phyloP scores from a whole-genome alignment of 495 filamentous ascomycete genomes.

The Aspergillus baeticus region DNA sequence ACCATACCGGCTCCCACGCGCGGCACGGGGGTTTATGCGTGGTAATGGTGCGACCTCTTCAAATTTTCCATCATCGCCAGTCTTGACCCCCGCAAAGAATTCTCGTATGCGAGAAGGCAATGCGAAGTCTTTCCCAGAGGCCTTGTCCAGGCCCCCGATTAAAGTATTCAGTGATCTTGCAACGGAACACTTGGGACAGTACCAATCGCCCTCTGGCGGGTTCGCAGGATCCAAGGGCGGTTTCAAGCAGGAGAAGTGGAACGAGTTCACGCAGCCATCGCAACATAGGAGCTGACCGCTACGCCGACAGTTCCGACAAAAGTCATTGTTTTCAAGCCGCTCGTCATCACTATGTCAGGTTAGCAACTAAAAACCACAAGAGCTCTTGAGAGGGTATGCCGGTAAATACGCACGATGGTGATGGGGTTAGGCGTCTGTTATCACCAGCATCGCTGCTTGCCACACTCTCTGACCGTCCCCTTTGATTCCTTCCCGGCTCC shows the following conservation, averaged over 20 bases:
- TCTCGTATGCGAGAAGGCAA: slow-evolving; percentile 68
- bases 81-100: slow-evolving; percentile 70
- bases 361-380: background rate
- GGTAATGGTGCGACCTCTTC: slow-evolving; percentile 52
- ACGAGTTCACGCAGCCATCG: slow-evolving; percentile 82
- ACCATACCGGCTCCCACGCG: slow-evolving; percentile 19
- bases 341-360: slow-evolving; percentile 25
- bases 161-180: slow-evolving; percentile 57
- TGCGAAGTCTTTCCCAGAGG: slow-evolving; percentile 69
- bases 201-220: slow-evolving; percentile 75
- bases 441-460: slow-evolving; percentile 28
- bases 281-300: slow-evolving; percentile 88
- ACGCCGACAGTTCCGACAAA: slow-evolving; percentile 77
- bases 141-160: slow-evolving; percentile 56
- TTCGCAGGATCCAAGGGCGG: slow-evolving; percentile 66
- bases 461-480: slow-evolving; percentile 16
- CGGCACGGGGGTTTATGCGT: slow-evolving; percentile 27
- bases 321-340: slow-evolving; percentile 73
- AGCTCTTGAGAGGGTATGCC: background rate
- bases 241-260: slow-evolving; percentile 82
- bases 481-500: background rate
- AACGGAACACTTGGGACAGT: slow-evolving; percentile 70
- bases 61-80: slow-evolving; percentile 75
- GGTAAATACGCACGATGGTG: slow-evolving; percentile 11
- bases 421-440: slow-evolving; percentile 24